phyloP scores from a whole-genome alignment of 257 asterid species.

The Jacaranda mimosifolia region DNA sequence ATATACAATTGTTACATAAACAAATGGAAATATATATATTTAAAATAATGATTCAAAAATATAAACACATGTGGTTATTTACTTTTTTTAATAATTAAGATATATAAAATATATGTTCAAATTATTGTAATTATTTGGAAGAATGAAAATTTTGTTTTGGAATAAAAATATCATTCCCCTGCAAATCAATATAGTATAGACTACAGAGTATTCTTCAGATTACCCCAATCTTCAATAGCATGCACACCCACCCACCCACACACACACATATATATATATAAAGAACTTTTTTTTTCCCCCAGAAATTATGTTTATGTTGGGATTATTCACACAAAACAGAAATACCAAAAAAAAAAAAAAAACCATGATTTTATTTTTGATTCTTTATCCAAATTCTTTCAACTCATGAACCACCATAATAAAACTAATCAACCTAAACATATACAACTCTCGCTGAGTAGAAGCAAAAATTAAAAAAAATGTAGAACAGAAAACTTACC shows the following conservation, averaged over 20 bases:
- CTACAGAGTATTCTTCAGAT: background rate
- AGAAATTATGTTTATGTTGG: background rate
- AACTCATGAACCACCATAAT: conserved; percentile 10
- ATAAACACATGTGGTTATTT: too few species aligned
- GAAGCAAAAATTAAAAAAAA: conserved; percentile 3
- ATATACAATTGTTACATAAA: too few species aligned
- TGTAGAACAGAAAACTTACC: conserved; percentile 38
- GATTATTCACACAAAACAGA: background rate
- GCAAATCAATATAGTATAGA: too few species aligned
- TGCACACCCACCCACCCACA: too few species aligned
- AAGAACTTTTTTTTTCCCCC: background rate
- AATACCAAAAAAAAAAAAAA: too few species aligned
- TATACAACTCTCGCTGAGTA: background rate
- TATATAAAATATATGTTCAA: too few species aligned
- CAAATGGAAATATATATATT: too few species aligned
- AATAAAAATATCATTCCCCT: too few species aligned
- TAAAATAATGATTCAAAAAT: too few species aligned
- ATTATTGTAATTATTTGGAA: background rate
- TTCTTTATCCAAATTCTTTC: conserved; percentile 12
- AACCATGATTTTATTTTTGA: background rate
- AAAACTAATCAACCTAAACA: conserved; percentile 23
- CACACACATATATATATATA: background rate
- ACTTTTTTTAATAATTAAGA: background rate
- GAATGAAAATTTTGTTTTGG: background rate
- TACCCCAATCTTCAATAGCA: conserved; percentile 27